Conservation (phyloP, 2,329 filamentous ascomycete genomes). For the Delphinella strobiligena region DNA sequence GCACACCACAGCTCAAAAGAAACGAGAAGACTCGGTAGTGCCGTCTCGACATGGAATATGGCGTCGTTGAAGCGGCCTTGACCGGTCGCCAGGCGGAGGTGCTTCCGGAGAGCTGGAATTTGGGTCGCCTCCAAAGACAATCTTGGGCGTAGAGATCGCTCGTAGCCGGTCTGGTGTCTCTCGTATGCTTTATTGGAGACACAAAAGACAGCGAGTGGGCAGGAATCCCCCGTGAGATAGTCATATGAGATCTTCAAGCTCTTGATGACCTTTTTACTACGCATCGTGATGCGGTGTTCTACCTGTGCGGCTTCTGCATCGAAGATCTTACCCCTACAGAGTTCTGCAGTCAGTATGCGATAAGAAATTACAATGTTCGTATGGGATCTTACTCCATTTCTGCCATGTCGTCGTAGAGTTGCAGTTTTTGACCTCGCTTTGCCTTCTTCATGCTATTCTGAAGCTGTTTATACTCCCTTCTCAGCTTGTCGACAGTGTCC, state of each 20-base stretch:
- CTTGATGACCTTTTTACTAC: constrained; percentile 4
- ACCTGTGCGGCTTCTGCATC: no score
- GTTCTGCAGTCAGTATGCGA: no score
- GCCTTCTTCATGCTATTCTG: constrained; percentile 1
- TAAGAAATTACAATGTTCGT: no score
- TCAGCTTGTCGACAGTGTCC: background rate
- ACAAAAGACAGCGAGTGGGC: constrained; percentile 6
- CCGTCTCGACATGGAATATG: background rate
- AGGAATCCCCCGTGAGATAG: constrained; percentile 4
- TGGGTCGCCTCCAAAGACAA: constrained; percentile 11
- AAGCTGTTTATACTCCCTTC: background rate
- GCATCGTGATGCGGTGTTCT: no score
- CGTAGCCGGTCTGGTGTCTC: constrained; percentile 9
- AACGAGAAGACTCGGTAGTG: constrained; percentile 1
- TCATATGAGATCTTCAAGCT: constrained; percentile 4
- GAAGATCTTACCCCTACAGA: no score
- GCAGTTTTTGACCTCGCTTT: background rate
- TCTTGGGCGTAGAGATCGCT: constrained; percentile 2
- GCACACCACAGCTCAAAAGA: constrained; percentile 4
- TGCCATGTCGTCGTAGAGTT: background rate
- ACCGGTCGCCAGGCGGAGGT: constrained; percentile 7
- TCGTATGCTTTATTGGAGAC: constrained; percentile 12
- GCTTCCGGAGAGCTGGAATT: constrained; percentile 7
- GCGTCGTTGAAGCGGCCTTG: constrained; percentile 11
- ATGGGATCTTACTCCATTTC: no score